Evolutionary conservation across 192 early-diverging fungal species (phyloP).

Genomic region (Podila minutissima): DNA sequence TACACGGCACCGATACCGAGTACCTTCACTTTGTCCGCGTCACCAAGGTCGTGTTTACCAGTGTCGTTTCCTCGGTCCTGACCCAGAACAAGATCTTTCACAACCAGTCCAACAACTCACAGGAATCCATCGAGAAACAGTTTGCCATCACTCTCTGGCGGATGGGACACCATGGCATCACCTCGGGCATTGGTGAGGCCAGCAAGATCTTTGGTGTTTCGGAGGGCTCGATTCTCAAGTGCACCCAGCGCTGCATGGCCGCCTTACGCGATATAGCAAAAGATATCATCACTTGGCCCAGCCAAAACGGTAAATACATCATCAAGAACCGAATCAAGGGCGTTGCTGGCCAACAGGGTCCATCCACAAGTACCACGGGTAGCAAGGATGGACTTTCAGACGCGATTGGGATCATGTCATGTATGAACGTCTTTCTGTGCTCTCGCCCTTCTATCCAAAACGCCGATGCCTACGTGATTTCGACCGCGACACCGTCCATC

Average conservation of each 20-base stretch:
- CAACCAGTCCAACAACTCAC: conserved; percentile 21
- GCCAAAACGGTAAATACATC: conserved; percentile 13
- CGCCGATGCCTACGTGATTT: conserved; percentile 14
- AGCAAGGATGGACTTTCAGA: not conserved
- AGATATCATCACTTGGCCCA: conserved; percentile 38
- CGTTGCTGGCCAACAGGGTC: not conserved
- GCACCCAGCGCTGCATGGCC: conserved; percentile 36
- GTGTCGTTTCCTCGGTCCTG: conserved; percentile 26
- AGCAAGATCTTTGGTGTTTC: conserved; percentile 38
- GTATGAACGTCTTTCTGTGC: conserved; percentile 14
- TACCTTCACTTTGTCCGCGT: conserved; percentile 33
- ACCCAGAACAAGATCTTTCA: conserved; percentile 27
- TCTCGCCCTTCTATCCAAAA: conserved; percentile 17
- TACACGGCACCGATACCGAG: conserved; percentile 14
- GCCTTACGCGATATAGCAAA: conserved; percentile 21
- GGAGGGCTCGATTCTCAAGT: conserved; percentile 41
- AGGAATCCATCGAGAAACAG: conserved; percentile 30
- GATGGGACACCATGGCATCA: conserved; percentile 33
- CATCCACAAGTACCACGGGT: not conserved
- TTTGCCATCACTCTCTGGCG: conserved; percentile 40
- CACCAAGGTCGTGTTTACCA: conserved; percentile 22
- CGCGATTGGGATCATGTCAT: conserved; percentile 26
- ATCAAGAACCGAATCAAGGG: conserved; percentile 23
- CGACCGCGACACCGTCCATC: conserved; percentile 1
- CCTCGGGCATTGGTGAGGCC: conserved; percentile 28